A percentile compares a stretch with the other conserved stretches of the same genome.
phyloP scores from a whole-genome alignment of 2,329 filamentous ascomycete species.

The Alternaria brassicae region DNA sequence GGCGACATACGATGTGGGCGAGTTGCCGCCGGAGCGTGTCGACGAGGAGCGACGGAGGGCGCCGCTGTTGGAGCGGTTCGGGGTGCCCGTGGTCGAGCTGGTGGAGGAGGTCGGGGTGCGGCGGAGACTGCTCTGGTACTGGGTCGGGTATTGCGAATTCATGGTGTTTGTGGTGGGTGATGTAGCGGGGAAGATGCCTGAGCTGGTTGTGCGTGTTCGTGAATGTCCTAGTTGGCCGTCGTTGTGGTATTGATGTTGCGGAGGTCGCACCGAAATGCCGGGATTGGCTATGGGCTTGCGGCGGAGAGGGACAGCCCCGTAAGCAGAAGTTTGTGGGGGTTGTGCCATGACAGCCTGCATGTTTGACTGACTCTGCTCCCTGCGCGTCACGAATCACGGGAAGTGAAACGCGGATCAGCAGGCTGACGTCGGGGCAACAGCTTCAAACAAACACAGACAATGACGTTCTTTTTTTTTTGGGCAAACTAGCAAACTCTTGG shows the following conservation, averaged over 20 bases:
- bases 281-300: constrained; percentile 47
- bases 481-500: constrained; percentile 2
- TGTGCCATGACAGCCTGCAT: constrained; percentile 43
- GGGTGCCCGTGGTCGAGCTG: constrained; percentile 63
- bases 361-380: constrained; percentile 20
- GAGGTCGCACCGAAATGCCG: constrained; percentile 41
- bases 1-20: constrained; percentile 83
- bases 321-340: constrained; percentile 32
- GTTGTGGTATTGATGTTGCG: constrained; percentile 30
- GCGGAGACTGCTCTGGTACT: constrained; percentile 49
- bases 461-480: constrained; percentile 8
- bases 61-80: constrained; percentile 60
- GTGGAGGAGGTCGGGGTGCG: constrained; percentile 75
- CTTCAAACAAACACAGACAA: constrained; percentile 27
- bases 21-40: constrained; percentile 72
- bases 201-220: constrained; percentile 49
- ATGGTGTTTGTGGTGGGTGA: constrained; percentile 40
- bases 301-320: constrained; percentile 41
- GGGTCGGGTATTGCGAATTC: constrained; percentile 44
- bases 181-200: constrained; percentile 42
- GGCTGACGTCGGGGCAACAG: constrained; percentile 35
- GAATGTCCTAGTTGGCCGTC: constrained; percentile 42
- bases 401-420: constrained; percentile 38
- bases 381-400: constrained; percentile 26
- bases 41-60: constrained; percentile 76